These are phyloP conservation scores for Candida ponderosae DNA, from an alignment of 805 yeast species.

Conservation along the genomic window DNA sequence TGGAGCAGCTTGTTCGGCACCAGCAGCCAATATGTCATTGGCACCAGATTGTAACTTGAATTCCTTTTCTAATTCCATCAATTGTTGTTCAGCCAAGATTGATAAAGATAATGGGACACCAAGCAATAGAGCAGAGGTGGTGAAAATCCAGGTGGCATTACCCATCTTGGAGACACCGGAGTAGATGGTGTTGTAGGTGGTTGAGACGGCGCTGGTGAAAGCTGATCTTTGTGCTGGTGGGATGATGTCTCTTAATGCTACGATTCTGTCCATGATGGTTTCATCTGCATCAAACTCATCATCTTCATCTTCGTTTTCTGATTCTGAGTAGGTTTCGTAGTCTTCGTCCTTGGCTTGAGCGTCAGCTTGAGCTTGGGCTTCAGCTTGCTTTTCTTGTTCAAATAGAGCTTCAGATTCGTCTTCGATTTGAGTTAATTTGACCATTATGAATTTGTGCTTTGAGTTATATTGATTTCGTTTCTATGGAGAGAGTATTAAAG, in stretches of 20 bases:
- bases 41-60: conserved; percentile 76
- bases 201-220: conserved; percentile 24
- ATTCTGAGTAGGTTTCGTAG: conserved; percentile 39
- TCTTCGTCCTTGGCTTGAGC: conserved; percentile 28
- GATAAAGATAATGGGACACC: conserved; percentile 92
- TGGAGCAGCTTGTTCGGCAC: conserved; percentile 38
- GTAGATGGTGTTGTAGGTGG: conserved; percentile 32
- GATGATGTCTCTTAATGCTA: conserved; percentile 85
- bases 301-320: conserved; percentile 41
- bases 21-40: conserved; percentile 65
- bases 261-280: conserved; percentile 77
- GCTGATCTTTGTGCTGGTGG: conserved; percentile 77
- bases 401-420: conserved; percentile 34
- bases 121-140: conserved; percentile 75
- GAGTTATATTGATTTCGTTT: too few species aligned
- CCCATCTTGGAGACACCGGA: conserved; percentile 57
- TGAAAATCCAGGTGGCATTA: conserved; percentile 71
- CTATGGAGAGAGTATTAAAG: too few species aligned
- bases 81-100: conserved; percentile 86
- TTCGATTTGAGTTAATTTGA: conserved; percentile 65
- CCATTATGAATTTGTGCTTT: conserved; percentile 47
- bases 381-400: conserved; percentile 17
- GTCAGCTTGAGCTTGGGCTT: conserved; percentile 28
- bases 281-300: conserved; percentile 82
- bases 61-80: conserved; percentile 90